Evolutionary conservation across 1,284 basidiomycete species (phyloP).

Genomic region (Marasmius fiardii): DNA sequence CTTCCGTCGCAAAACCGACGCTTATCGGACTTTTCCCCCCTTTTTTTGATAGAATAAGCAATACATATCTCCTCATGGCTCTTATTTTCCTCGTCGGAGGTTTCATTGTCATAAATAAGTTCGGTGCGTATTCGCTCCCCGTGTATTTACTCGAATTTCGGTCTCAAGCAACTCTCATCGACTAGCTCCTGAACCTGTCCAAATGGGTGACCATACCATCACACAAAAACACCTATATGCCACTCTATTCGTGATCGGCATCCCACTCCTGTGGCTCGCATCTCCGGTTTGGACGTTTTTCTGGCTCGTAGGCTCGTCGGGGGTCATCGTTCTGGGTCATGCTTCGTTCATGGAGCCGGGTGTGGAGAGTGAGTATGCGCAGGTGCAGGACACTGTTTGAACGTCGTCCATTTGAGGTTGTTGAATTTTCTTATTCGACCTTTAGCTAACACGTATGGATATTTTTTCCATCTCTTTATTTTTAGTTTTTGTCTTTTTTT

Average conservation of each 20-base stretch:
- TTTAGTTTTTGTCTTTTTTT: no score
- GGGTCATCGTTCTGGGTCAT: conserved; percentile 75
- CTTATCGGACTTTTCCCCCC: background rate
- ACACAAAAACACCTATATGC: conserved; percentile 86
- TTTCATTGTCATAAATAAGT: conserved; percentile 87
- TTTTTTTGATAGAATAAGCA: conserved; percentile 54
- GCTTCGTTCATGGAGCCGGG: conserved; percentile 85
- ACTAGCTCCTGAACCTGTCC: conserved; percentile 72
- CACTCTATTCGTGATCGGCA: conserved; percentile 73
- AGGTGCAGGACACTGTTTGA: conserved; percentile 67
- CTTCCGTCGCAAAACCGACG: background rate
- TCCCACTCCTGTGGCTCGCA: conserved; percentile 67
- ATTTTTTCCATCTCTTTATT: no score
- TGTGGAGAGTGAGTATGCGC: conserved; percentile 85
- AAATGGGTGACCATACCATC: conserved; percentile 74
- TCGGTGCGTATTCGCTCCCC: conserved; percentile 54
- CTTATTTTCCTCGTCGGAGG: conserved; percentile 90
- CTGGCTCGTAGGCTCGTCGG: conserved; percentile 77
- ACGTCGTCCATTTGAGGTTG: background rate
- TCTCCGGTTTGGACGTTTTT: conserved; percentile 73
- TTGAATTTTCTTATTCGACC: no score
- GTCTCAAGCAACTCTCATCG: background rate
- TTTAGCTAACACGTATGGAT: no score
- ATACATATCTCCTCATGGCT: conserved; percentile 78
- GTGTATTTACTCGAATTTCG: background rate